These are phyloP conservation scores for Alternaria ventricosa DNA, from an alignment of 2,329 filamentous ascomycete genomes.

Conservation along the genomic window DNA sequence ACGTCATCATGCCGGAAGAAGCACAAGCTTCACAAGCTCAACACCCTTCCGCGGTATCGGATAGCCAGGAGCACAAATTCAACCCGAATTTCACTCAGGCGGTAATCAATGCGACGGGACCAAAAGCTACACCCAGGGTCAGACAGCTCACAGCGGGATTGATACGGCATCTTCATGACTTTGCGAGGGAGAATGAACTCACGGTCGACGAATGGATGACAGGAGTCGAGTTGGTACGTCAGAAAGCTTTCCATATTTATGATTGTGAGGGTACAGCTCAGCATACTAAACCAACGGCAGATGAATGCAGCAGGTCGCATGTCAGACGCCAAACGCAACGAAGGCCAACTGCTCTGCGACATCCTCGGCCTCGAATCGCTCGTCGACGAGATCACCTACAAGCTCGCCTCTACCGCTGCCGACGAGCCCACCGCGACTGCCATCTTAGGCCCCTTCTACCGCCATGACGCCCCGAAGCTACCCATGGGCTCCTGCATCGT, in stretches of 20 bases:
- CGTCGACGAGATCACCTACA: constrained; percentile 82
- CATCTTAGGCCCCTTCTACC: constrained; percentile 86
- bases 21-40: background rate
- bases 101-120: constrained; percentile 75
- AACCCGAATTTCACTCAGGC: constrained; percentile 78
- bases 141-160: constrained; percentile 68
- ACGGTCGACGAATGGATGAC: constrained; percentile 80
- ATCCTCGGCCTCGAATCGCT: constrained; percentile 64
- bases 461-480: constrained; percentile 71
- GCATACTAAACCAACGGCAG: constrained; percentile 25
- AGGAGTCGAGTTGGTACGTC: constrained; percentile 70
- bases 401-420: constrained; percentile 60
- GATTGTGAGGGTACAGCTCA: background rate
- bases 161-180: constrained; percentile 78
- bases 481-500: constrained; percentile 74
- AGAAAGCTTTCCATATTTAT: background rate
- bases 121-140: constrained; percentile 69
- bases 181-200: constrained; percentile 76
- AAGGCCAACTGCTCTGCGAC: constrained; percentile 67
- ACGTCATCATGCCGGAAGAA: background rate
- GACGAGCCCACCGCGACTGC: constrained; percentile 71
- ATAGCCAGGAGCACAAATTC: constrained; percentile 55
- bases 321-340: constrained; percentile 67
- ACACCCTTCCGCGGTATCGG: constrained; percentile 15
- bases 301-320: constrained; percentile 69